A percentile compares a stretch with the other conserved stretches of the same genome.
Evolutionary conservation across 176 grass and related monocot genomes (phyloP).

Genomic region (Lolium multiflorum): DNA sequence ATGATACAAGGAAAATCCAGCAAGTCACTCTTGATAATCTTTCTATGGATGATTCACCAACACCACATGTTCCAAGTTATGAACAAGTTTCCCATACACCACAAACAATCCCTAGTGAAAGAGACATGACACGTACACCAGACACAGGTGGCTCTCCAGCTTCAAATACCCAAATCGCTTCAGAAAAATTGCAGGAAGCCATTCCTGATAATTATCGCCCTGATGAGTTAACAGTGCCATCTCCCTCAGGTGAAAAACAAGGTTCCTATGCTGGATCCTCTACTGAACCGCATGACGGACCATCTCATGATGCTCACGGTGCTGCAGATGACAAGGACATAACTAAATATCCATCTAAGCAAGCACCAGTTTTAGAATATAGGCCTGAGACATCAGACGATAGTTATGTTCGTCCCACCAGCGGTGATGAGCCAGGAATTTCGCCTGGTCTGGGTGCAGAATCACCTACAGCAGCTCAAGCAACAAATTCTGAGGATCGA

Average conservation of each 20-base stretch:
- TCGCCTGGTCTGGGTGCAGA: neutral
- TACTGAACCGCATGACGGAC: constrained; percentile 10
- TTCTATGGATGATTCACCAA: constrained; percentile 3
- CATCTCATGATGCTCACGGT: constrained; percentile 14
- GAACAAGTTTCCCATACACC: constrained; percentile 19
- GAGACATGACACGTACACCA: constrained; percentile 3
- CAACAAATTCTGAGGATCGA: neutral
- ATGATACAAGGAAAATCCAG: constrained; percentile 29
- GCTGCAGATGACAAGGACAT: constrained; percentile 11
- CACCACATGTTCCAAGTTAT: constrained; percentile 20
- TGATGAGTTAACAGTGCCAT: constrained; percentile 26
- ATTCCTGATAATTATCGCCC: neutral
- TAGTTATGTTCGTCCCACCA: neutral
- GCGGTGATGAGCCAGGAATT: neutral
- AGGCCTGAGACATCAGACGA: neutral
- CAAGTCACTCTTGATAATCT: constrained; percentile 22
- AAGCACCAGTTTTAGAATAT: neutral
- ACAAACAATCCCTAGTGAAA: constrained; percentile 1
- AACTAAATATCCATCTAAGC: neutral
- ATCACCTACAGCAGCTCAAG: constrained; percentile 16
- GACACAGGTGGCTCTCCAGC: neutral
- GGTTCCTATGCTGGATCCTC: constrained; percentile 1
- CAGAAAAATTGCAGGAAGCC: constrained; percentile 9
- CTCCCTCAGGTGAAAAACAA: constrained; percentile 36
- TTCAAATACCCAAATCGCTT: constrained; percentile 12